phyloP scores from a whole-genome alignment of 371 early-diverging fungal species.

The Mucor lusitanicus region DNA sequence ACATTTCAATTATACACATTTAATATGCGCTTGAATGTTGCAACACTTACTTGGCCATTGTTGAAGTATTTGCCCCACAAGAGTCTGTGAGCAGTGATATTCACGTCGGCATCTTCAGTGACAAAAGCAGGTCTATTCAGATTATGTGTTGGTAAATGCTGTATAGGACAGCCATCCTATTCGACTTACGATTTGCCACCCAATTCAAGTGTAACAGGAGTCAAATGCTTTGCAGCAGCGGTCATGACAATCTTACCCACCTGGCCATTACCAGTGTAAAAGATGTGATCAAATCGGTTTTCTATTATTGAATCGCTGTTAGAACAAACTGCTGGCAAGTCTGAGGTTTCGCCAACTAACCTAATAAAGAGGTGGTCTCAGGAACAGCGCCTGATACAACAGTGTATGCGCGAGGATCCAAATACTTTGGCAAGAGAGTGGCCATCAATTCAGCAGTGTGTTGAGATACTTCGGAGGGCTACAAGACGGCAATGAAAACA shows the following conservation, averaged over 20 bases:
- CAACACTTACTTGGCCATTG: slow-evolving; percentile 73
- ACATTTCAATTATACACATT: neutral
- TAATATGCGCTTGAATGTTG: neutral
- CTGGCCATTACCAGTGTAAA: slow-evolving; percentile 86
- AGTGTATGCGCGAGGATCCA: slow-evolving; percentile 68
- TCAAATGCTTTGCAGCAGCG: slow-evolving; percentile 80
- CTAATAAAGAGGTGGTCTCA: slow-evolving; percentile 74
- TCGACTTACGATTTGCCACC: slow-evolving; percentile 74
- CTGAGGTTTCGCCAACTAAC: slow-evolving; percentile 14
- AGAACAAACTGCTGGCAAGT: neutral
- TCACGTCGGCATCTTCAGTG: slow-evolving; percentile 67
- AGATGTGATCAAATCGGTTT: slow-evolving; percentile 83
- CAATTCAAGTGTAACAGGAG: slow-evolving; percentile 84
- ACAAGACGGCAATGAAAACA: neutral
- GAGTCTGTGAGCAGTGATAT: slow-evolving; percentile 71
- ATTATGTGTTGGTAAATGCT: neutral
- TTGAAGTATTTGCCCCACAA: slow-evolving; percentile 83
- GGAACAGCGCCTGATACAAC: slow-evolving; percentile 79
- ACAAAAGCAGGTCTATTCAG: slow-evolving; percentile 68
- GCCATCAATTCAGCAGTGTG: slow-evolving; percentile 67
- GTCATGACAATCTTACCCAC: slow-evolving; percentile 81
- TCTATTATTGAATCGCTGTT: slow-evolving; percentile 19
- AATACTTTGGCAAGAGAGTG: slow-evolving; percentile 66
- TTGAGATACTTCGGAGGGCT: slow-evolving; percentile 85
- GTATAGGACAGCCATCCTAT: neutral